Evolutionary conservation across 805 yeast species (phyloP), one percentile per base, ranked within the genome.

Genomic region (Metschnikowia cerradonensis): DNA sequence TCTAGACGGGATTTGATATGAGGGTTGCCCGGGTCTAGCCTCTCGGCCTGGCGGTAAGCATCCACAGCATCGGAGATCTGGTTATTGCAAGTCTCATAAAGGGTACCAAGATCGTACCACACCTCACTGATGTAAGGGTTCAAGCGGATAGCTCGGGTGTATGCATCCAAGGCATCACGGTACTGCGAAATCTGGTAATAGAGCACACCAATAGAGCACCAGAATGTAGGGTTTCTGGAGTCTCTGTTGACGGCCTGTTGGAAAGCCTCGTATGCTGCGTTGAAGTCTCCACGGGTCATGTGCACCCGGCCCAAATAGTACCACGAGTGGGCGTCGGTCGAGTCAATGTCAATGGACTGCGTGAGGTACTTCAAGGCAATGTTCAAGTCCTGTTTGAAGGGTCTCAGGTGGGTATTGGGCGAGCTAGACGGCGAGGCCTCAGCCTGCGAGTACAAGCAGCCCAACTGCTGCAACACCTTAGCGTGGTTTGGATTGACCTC

Each of bases 221-320:
- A 94, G 75, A 94, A 94, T 1, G 97, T 94, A 51, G 99, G 98
- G 68, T 94, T 94, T 67, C 97, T 81, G 36, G 96, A 86, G 68
- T 94, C 98, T 56, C 97, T 81, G 68, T 94, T 94, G 52, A 94
- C 99, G 11, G 98, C 98, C 67, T 91, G 97, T 73, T 94, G 99
- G 80, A 92, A 94, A 0, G 97, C 95, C 65, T 94, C 98, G 70
- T 92, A 94, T 1, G 99, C 98, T 45, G 94, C 90, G 53, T 94
- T 86, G 73, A 90, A 94, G 67, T 92, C 96, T 57, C 88, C 90
- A 62, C 92, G 82, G 37, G 96, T 86, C 98, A 94, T 92, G 73
- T 92, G 96, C 56, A 95, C 96, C 58, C 98, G 82, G 45, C 99
- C 99, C 45, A 94, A 71, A 67, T 94, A 88, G 71, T 94, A 94